A percentile compares a stretch with the other conserved stretches of the same genome.
phyloP scores from a whole-genome alignment of 2,329 filamentous ascomycete species.

The Dryadomyces quercivorus region DNA sequence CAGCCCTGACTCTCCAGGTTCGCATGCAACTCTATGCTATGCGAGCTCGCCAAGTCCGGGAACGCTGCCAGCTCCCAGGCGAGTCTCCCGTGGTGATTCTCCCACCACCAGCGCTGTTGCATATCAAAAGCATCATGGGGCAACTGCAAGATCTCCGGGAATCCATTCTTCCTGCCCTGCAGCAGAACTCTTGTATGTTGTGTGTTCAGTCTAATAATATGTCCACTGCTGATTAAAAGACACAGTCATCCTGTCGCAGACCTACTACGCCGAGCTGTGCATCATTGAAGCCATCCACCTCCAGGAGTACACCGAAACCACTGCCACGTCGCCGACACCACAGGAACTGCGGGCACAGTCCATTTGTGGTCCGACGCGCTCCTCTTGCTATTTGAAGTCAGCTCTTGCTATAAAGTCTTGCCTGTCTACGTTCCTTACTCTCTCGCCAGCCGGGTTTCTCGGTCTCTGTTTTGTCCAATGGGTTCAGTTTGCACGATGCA shows the following conservation, averaged over 20 bases:
- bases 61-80: slow-evolving; percentile 18
- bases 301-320: not conserved
- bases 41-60: slow-evolving; percentile 3
- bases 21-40: slow-evolving; percentile 23
- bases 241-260: not conserved
- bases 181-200: slow-evolving; percentile 11
- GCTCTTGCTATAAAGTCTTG: not conserved
- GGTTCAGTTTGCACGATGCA: slow-evolving; percentile 22
- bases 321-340: too few relatives aligned
- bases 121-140: slow-evolving; percentile 18
- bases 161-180: slow-evolving; percentile 15
- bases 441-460: not conserved
- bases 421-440: not conserved
- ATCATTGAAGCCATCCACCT: not conserved
- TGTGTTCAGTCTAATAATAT: too few relatives aligned
- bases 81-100: slow-evolving; percentile 8
- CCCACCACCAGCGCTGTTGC: slow-evolving; percentile 13
- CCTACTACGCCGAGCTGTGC: slow-evolving; percentile 1
- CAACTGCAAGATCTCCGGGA: slow-evolving; percentile 19
- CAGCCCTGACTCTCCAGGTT: slow-evolving; percentile 21
- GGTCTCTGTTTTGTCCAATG: slow-evolving; percentile 19
- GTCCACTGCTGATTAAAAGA: not conserved
- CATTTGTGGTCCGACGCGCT: not conserved
- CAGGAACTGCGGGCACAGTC: not conserved
- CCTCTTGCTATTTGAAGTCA: not conserved